phyloP scores from a whole-genome alignment of 1,284 basidiomycete genomes.

The Coniferiporia weirii region DNA sequence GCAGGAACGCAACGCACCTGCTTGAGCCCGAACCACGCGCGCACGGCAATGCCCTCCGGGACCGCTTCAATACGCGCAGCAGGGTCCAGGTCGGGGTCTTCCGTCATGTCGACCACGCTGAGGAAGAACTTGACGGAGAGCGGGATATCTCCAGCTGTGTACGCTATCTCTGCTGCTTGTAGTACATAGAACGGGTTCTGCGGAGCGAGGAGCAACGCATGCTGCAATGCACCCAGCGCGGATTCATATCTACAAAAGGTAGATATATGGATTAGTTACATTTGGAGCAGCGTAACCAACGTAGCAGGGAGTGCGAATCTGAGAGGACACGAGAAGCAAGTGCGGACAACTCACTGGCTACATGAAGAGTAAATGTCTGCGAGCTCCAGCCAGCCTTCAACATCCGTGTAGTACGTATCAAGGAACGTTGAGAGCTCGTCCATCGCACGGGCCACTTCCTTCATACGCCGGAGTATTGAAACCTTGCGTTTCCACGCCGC shows the following conservation, averaged over 20 bases:
- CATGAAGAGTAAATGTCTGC: conserved; percentile 81
- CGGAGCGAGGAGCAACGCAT: conserved; percentile 76
- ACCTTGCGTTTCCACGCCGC: conserved; percentile 82
- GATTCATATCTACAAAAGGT: conserved; percentile 46
- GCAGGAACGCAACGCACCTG: conserved; percentile 46
- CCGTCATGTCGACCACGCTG: conserved; percentile 78
- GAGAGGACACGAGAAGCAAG: too few species aligned
- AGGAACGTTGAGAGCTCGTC: conserved; percentile 76
- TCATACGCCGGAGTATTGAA: conserved; percentile 58
- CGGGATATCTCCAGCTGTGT: conserved; percentile 69
- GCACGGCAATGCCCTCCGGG: conserved; percentile 52
- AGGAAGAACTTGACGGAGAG: conserved; percentile 83
- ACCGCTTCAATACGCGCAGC: conserved; percentile 37
- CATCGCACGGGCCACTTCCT: conserved; percentile 62
- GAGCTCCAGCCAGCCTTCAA: conserved; percentile 92
- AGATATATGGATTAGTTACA: not conserved
- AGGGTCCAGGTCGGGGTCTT: conserved; percentile 43
- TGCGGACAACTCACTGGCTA: conserved; percentile 53
- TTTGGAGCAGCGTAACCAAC: too few species aligned
- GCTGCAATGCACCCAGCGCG: conserved; percentile 72
- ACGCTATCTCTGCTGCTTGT: conserved; percentile 83
- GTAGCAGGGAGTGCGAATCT: too few species aligned
- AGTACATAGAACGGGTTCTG: conserved; percentile 83
- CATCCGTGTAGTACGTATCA: conserved; percentile 91
- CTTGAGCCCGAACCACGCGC: conserved; percentile 87